A percentile compares a stretch with the other conserved stretches of the same genome.
Conservation (phyloP, 2,329 filamentous ascomycete species). For the Cercospora janseana region DNA sequence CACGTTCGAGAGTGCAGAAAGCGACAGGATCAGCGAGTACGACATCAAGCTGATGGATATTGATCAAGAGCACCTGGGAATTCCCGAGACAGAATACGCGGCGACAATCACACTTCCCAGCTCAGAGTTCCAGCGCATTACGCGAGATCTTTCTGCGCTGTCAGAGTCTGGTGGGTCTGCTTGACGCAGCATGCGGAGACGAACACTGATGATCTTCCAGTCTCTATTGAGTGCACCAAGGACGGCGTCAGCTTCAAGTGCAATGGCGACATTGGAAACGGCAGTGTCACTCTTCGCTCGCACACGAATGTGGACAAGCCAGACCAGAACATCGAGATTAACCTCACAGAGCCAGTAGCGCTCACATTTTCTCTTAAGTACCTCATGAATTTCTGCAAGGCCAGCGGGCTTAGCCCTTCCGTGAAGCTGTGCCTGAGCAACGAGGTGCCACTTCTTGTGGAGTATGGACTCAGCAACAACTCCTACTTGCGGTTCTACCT, state of each 20-base stretch:
- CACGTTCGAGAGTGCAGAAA: slow-evolving; percentile 85
- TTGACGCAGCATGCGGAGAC: neutral
- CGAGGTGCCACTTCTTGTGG: slow-evolving; percentile 92
- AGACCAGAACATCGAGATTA: slow-evolving; percentile 79
- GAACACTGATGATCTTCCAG: slow-evolving; percentile 49
- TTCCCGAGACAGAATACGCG: slow-evolving; percentile 97
- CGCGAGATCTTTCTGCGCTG: slow-evolving; percentile 83
- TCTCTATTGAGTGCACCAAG: slow-evolving; percentile 93
- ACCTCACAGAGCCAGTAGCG: slow-evolving; percentile 85
- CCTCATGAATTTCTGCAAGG: slow-evolving; percentile 99
- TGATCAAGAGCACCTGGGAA: slow-evolving; percentile 98
- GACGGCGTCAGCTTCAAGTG: slow-evolving; percentile 95
- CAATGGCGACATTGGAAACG: slow-evolving; percentile 92
- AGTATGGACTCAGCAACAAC: slow-evolving; percentile 77
- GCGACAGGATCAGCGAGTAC: slow-evolving; percentile 94
- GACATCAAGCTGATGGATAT: slow-evolving; percentile 99
- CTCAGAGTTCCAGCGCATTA: slow-evolving; percentile 89
- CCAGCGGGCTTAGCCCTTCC: slow-evolving; percentile 72
- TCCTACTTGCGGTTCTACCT: slow-evolving; percentile 96
- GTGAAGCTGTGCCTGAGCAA: slow-evolving; percentile 94
- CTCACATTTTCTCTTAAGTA: slow-evolving; percentile 99
- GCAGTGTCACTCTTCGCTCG: slow-evolving; percentile 84
- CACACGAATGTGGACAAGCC: slow-evolving; percentile 89
- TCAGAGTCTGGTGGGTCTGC: slow-evolving; percentile 81
- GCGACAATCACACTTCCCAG: slow-evolving; percentile 87